Evolutionary conservation across 345 rosid genomes (phyloP).

Genomic region (Ceriops zippeliana): DNA sequence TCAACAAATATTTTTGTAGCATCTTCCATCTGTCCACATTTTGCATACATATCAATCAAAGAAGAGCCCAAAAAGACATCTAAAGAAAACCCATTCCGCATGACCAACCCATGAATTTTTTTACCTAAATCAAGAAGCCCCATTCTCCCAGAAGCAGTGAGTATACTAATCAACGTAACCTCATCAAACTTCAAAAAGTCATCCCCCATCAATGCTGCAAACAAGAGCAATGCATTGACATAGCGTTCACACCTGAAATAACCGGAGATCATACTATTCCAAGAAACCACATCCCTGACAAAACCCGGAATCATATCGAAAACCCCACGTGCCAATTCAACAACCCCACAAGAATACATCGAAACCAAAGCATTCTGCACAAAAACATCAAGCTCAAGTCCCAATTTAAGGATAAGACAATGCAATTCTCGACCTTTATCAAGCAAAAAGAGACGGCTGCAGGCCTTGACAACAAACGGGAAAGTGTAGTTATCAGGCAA

Average conservation of each 20-base stretch:
- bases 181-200: background rate
- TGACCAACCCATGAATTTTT: slow-evolving; percentile 6
- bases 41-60: slow-evolving; percentile 16
- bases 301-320: slow-evolving; percentile 7
- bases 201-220: slow-evolving; percentile 3
- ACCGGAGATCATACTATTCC: slow-evolving; percentile 18
- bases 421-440: slow-evolving; percentile 19
- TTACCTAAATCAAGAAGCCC: slow-evolving; percentile 7
- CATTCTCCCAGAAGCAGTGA: slow-evolving; percentile 11
- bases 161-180: slow-evolving; percentile 1
- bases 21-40: slow-evolving; percentile 11
- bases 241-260: slow-evolving; percentile 3
- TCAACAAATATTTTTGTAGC: slow-evolving; percentile 11
- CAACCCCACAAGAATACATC: slow-evolving; percentile 8
- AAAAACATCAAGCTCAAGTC: slow-evolving; percentile 12
- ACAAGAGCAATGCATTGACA: slow-evolving; percentile 5
- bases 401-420: slow-evolving; percentile 11
- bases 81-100: slow-evolving; percentile 6
- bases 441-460: slow-evolving; percentile 7
- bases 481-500: slow-evolving; percentile 20
- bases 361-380: slow-evolving; percentile 17
- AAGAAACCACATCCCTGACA: slow-evolving; percentile 15
- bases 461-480: slow-evolving; percentile 11
- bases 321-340: slow-evolving; percentile 9
- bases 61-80: slow-evolving; percentile 8